These are phyloP conservation scores for Cercophora samala DNA, from an alignment of 495 filamentous ascomycete species.

Conservation along the genomic window DNA sequence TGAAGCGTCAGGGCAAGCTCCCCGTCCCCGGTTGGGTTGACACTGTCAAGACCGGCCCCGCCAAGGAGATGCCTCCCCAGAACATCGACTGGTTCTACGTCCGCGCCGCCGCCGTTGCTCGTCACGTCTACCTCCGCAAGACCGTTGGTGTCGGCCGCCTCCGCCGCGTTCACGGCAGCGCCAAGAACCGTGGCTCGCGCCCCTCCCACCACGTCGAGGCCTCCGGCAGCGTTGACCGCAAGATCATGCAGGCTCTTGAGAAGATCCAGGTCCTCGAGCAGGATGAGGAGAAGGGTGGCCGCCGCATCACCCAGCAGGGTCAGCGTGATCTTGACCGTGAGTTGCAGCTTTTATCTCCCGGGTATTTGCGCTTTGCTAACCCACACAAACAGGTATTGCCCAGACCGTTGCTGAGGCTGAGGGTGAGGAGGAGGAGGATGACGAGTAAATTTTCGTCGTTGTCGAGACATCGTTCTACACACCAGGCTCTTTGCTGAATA, in stretches of 20 bases:
- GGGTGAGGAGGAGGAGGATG: constrained; percentile 61
- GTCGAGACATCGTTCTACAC: constrained; percentile 1
- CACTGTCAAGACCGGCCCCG: constrained; percentile 94
- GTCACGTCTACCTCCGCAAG: constrained; percentile 98
- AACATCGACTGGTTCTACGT: constrained; percentile 99
- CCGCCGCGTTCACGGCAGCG: constrained; percentile 74
- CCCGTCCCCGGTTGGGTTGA: constrained; percentile 98
- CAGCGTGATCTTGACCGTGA: constrained; percentile 97
- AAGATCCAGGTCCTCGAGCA: constrained; percentile 97
- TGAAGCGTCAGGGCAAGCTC: constrained; percentile 99
- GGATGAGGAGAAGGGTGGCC: constrained; percentile 95
- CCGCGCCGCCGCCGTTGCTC: constrained; percentile 90
- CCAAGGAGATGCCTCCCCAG: constrained; percentile 96
- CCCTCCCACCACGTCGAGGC: constrained; percentile 95
- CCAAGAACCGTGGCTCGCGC: constrained; percentile 92
- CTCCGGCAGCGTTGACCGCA: constrained; percentile 90
- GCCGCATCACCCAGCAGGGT: constrained; percentile 92
- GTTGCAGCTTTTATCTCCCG: constrained; percentile 4
- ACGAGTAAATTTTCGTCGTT: constrained; percentile 45
- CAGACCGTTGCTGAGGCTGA: constrained; percentile 70
- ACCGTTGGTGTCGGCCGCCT: constrained; percentile 95
- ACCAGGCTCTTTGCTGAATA: constrained; percentile 4
- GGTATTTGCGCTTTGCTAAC: background rate
- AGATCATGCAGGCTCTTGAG: constrained; percentile 93
- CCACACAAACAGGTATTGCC: constrained; percentile 53